Evolutionary conservation across 495 filamentous ascomycete species (phyloP).

Genomic region (Rhypophila decipiens): DNA sequence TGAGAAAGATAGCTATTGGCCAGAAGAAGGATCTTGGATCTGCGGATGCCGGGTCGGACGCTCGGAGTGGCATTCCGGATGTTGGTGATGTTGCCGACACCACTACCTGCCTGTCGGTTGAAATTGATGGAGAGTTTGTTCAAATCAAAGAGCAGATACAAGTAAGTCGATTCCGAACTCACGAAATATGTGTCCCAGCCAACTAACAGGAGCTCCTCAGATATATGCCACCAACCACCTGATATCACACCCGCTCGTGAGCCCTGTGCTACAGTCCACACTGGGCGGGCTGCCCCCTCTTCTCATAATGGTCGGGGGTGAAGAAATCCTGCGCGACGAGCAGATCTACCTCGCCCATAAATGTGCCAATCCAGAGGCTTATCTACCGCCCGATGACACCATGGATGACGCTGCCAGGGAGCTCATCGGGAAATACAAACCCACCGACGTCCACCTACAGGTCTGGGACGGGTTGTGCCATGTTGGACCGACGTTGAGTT

Average conservation of each 20-base stretch:
- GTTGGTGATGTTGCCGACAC: constrained; percentile 28
- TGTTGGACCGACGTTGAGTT: constrained; percentile 83
- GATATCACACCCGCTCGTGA: constrained; percentile 80
- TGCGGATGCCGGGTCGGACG: background rate
- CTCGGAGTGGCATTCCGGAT: constrained; percentile 12
- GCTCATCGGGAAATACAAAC: constrained; percentile 59
- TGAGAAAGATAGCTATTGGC: constrained; percentile 27
- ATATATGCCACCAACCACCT: constrained; percentile 89
- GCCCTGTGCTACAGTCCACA: constrained; percentile 76
- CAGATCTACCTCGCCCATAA: constrained; percentile 95
- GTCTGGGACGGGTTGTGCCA: constrained; percentile 95
- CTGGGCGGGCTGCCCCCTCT: constrained; percentile 85
- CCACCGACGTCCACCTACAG: constrained; percentile 91
- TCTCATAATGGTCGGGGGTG: constrained; percentile 78
- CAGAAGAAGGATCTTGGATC: constrained; percentile 17
- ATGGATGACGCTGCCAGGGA: constrained; percentile 56
- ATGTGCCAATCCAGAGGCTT: constrained; percentile 70
- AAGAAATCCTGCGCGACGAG: constrained; percentile 84
- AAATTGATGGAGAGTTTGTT: constrained; percentile 62
- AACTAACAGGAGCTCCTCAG: constrained; percentile 20
- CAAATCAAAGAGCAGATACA: constrained; percentile 89
- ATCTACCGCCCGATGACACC: constrained; percentile 59
- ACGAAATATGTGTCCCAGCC: no score
- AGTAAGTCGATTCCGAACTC: constrained; percentile 14
- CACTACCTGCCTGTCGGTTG: constrained; percentile 49